Evolutionary conservation across 2,329 filamentous ascomycete genomes (phyloP).

Genomic region (Chalaropsis ovoidea): DNA sequence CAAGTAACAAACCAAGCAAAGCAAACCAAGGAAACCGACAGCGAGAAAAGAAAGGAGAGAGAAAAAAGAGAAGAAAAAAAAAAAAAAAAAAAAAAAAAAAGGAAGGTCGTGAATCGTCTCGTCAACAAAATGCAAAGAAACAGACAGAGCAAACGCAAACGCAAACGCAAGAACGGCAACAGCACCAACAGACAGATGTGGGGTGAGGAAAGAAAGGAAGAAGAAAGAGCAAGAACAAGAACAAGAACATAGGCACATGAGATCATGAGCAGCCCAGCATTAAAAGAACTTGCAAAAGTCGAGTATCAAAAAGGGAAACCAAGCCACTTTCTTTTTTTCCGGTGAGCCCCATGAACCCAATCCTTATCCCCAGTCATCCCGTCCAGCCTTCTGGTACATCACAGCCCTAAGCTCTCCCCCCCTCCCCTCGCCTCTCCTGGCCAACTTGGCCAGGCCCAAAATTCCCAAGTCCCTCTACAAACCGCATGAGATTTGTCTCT

Average conservation of each 20-base stretch:
- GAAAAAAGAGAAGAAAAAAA: too few species aligned
- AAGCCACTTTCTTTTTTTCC: constrained; percentile 10
- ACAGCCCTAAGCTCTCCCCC: neutral
- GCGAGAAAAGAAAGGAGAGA: too few species aligned
- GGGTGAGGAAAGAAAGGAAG: neutral
- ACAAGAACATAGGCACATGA: neutral
- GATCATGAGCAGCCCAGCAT: neutral
- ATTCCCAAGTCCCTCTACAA: neutral
- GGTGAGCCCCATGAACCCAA: neutral
- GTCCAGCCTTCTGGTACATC: neutral
- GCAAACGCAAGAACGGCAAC: too few species aligned
- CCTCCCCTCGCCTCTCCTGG: neutral
- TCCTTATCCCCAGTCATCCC: neutral
- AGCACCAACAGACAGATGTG: neutral
- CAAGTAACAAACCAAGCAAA: constrained; percentile 10
- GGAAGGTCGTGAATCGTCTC: too few species aligned
- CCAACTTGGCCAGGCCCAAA: neutral
- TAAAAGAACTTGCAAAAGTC: neutral
- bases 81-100: too few species aligned
- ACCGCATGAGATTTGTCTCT: neutral
- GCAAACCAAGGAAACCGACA: neutral
- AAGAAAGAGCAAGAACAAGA: neutral
- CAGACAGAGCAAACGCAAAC: too few species aligned
- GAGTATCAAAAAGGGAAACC: constrained; percentile 5
- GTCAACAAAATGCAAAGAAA: too few species aligned